A percentile compares a stretch with the other conserved stretches of the same genome.
phyloP scores from a whole-genome alignment of 345 rosid species.

The Brassica rapa region DNA sequence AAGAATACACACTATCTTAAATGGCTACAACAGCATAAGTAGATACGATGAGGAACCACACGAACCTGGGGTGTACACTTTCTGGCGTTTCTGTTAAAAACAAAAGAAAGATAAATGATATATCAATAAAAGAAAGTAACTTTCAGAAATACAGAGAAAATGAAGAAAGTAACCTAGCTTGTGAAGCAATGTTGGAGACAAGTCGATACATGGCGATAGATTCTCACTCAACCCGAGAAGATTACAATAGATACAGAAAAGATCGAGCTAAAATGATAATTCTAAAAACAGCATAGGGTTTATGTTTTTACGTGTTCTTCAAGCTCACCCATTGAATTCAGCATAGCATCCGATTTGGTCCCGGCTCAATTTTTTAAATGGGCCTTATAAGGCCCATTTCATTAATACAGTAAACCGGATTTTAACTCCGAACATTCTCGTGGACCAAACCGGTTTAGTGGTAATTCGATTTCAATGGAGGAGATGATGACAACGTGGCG shows the following conservation, averaged over 20 bases:
- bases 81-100: conserved; percentile 56
- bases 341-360: conserved; percentile 12
- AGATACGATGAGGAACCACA: conserved; percentile 8
- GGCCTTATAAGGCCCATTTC: conserved; percentile 36
- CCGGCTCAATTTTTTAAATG: not conserved
- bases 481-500: conserved; percentile 40
- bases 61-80: conserved; percentile 59
- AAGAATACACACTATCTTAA: not conserved
- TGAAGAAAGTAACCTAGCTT: conserved; percentile 37
- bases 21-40: not conserved
- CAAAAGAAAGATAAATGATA: not conserved
- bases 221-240: not conserved
- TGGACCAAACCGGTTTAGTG: conserved; percentile 24
- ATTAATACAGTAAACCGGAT: not conserved
- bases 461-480: conserved; percentile 37
- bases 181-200: conserved; percentile 36
- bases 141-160: not conserved
- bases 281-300: conserved; percentile 20
- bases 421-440: not conserved
- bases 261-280: conserved; percentile 14
- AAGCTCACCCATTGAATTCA: conserved; percentile 6
- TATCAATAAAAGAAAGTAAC: not conserved
- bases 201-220: conserved; percentile 35
- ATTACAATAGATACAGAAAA: not conserved
- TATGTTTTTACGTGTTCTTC: conserved; percentile 32